Conservation (phyloP, 805 yeast genomes). For the Lachancea thermotolerans region DNA sequence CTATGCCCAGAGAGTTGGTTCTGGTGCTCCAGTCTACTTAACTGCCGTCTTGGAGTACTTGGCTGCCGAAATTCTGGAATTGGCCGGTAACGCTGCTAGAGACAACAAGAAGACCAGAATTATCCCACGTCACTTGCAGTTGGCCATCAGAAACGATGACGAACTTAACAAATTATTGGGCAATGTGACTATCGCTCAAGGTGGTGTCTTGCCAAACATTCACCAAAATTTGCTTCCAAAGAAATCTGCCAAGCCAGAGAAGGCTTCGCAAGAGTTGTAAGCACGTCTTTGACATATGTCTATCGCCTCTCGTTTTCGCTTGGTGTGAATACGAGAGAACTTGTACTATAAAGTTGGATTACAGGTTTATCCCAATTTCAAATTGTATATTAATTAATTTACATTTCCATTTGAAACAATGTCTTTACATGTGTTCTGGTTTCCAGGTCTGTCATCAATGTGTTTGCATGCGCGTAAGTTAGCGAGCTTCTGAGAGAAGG, state of each 20-base stretch:
- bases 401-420: neutral
- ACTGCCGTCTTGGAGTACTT: constrained; percentile 92
- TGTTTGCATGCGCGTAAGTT: neutral
- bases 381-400: constrained; percentile 7
- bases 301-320: constrained; percentile 1
- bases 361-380: constrained; percentile 5
- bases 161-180: constrained; percentile 85
- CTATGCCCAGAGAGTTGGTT: constrained; percentile 95
- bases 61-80: constrained; percentile 92
- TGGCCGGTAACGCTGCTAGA: constrained; percentile 96
- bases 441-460: neutral
- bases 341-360: constrained; percentile 8
- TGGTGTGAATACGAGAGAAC: neutral
- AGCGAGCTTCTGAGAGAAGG: constrained; percentile 33
- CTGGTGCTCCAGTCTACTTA: constrained; percentile 95
- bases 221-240: constrained; percentile 82
- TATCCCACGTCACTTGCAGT: constrained; percentile 93
- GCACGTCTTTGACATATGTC: neutral
- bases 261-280: constrained; percentile 57
- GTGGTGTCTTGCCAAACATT: constrained; percentile 96
- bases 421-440: neutral
- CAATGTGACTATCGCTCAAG: constrained; percentile 92
- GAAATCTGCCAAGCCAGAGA: constrained; percentile 49
- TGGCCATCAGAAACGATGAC: constrained; percentile 96
- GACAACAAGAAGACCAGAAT: constrained; percentile 98